These are phyloP conservation scores for Allomyces macrogynus DNA, from an alignment of 192 early-diverging fungal genomes.

Conservation along the genomic window DNA sequence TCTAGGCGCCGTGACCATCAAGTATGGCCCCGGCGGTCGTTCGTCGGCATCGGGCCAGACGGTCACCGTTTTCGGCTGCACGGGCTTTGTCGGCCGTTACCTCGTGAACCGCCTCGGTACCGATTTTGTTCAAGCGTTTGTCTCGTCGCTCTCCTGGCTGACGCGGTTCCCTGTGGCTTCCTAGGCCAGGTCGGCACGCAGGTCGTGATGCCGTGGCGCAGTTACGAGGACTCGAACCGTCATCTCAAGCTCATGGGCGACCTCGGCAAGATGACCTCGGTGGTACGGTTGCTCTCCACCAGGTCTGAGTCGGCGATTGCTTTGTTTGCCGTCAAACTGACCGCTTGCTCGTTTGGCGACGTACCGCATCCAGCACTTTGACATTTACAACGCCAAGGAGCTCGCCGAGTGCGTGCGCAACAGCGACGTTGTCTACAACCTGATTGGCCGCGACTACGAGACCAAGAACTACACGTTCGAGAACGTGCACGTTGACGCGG, in stretches of 20 bases:
- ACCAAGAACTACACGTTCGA: slow-evolving; percentile 89
- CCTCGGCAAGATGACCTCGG: slow-evolving; percentile 74
- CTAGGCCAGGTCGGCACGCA: slow-evolving; percentile 58
- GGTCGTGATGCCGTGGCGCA: slow-evolving; percentile 76
- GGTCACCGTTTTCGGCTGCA: slow-evolving; percentile 88
- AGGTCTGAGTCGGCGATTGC: background rate
- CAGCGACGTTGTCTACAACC: slow-evolving; percentile 88
- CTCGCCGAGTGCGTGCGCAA: slow-evolving; percentile 70
- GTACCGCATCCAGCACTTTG: slow-evolving; percentile 42
- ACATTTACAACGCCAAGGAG: slow-evolving; percentile 65
- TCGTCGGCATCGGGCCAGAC: slow-evolving; percentile 67
- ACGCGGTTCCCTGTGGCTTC: background rate
- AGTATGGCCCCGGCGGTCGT: slow-evolving; percentile 13
- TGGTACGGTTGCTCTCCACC: slow-evolving; percentile 19
- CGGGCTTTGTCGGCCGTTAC: slow-evolving; percentile 88
- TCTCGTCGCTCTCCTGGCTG: background rate
- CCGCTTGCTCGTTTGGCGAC: too few species aligned
- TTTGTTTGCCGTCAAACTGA: slow-evolving; percentile 4
- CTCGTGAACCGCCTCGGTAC: slow-evolving; percentile 75
- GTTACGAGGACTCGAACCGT: slow-evolving; percentile 58
- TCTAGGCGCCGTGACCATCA: background rate
- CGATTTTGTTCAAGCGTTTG: background rate
- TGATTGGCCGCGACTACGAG: slow-evolving; percentile 74
- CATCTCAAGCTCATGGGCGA: slow-evolving; percentile 86
- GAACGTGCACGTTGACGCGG: slow-evolving; percentile 63